Evolutionary conservation across 345 rosid genomes (phyloP), one percentile per base, ranked within the genome.

Genomic region (Isatis tinctoria): DNA sequence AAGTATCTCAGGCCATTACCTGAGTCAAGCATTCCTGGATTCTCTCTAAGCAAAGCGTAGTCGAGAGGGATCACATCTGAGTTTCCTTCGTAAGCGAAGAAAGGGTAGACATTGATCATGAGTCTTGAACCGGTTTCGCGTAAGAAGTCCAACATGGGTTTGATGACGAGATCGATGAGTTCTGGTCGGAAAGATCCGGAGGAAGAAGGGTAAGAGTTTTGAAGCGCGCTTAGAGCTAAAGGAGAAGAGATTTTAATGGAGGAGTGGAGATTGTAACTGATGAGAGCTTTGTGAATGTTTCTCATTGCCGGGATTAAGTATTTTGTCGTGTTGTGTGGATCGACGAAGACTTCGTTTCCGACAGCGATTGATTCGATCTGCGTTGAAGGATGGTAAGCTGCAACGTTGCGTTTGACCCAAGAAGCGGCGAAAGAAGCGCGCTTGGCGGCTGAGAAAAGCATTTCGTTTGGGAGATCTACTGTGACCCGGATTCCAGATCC

Each of bases 341-440:
- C 99, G 1, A 87, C 97, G 60, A 94, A 91, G 4, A 95, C 99
- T 74, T 95, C 99, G 60, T 95, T 95, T 0, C 99, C 99, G 0
- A 90, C 97, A 6, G 92, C 99, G 26, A 95, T 85, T 77, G 96
- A 88, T 82, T 90, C 97, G 80, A 95, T 88, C 59, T 85, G 79
- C 17, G 99, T 95, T 8, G 74, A 63, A 0, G 94, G 97, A 62
- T 86, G 78, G 75, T 90, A 87, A 43, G 83, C 87, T 3, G 85
- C 93, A 32, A 92, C 87, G 13, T 95, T 95, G 16, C 74, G 76
- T 57, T 90, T 69, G n/a, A 95, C 87, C 99, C 99, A 95, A 0
- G 75, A 24, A 39, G 66, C 62, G 41, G 96, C 91, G 67, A 83
- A 90, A 0, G 91, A 83, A 24, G 74, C 73, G 30, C 75, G 65